phyloP scores from a whole-genome alignment of 352 stramenopile genomes.

The Pythium folliculosum region DNA sequence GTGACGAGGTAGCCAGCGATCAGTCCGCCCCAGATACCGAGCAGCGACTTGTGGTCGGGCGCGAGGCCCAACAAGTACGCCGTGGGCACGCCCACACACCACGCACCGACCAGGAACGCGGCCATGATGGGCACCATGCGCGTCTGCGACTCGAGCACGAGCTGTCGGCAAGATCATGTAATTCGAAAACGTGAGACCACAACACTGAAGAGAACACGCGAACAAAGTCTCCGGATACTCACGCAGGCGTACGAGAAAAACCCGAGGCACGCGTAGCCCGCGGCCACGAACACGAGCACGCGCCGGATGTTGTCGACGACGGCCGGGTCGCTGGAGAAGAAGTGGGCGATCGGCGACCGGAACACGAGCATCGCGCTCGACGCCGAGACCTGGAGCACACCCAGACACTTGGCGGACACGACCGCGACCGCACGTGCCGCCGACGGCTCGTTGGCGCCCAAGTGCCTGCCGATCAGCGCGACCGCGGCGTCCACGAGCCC shows the following conservation, averaged over 20 bases:
- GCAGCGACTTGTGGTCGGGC: slow-evolving; percentile 33
- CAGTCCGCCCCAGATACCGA: slow-evolving; percentile 76
- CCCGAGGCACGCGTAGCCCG: slow-evolving; percentile 60
- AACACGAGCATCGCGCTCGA: slow-evolving; percentile 46
- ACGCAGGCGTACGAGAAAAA: slow-evolving; percentile 68
- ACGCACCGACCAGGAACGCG: slow-evolving; percentile 59
- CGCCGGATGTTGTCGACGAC: slow-evolving; percentile 60
- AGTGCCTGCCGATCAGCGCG: slow-evolving; percentile 60
- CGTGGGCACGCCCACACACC: slow-evolving; percentile 66
- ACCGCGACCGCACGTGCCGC: slow-evolving; percentile 44
- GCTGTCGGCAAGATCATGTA: slow-evolving; percentile 25
- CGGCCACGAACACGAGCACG: slow-evolving; percentile 47
- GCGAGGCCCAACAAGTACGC: slow-evolving; percentile 71
- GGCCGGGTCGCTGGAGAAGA: slow-evolving; percentile 65
- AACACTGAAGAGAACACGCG: too few relatives aligned
- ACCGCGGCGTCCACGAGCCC: slow-evolving; percentile 37
- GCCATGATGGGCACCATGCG: slow-evolving; percentile 57
- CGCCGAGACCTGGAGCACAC: too few relatives aligned
- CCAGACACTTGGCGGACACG: too few relatives aligned
- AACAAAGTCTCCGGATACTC: too few relatives aligned
- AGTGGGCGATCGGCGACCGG: slow-evolving; percentile 40
- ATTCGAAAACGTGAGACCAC: too few relatives aligned
- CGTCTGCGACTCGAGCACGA: slow-evolving; percentile 67
- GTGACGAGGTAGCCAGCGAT: slow-evolving; percentile 73
- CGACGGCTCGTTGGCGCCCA: slow-evolving; percentile 46